Base-by-base conservation (phyloP, 192 early-diverging fungal genomes). In the Phycomyces blakesleeanus region DNA sequence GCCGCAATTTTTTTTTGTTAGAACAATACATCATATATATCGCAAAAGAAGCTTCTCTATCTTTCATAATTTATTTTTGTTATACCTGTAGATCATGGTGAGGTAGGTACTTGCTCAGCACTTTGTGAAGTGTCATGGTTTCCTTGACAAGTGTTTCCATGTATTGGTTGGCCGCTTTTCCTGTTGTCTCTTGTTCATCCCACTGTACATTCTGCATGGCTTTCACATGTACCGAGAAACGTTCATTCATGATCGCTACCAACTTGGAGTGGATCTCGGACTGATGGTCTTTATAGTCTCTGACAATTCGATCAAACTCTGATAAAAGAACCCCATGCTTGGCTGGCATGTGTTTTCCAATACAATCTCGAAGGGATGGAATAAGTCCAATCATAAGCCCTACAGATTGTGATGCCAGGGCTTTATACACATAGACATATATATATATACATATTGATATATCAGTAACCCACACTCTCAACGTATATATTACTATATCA, bases 231-330 rank as follows among this genome's bases (percentile, higher is more conserved):
- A 87, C 73, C 15, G 77, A 77, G 20, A 93, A 85, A 21, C 93
- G 81, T 50, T 98, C 96, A 21, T 92, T 83, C 97, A 99, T 98
- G 60, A 98, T 98, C 5, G 89, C 78, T 3, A 98, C 87, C 18
- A 99, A 76, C 63, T 99, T 99, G 34, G 74, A 66, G 60, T 96
- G 93, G 63, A 99, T 80, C 61, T 97, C 94, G 6, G 69, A 74
- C 79, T 98, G 96, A 71, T 99, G 97, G 44, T 95, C 89, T 39
- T 75, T 69, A 69, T 91, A 96, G 67, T 99, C 97, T 66, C 77
- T 81, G 14, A 76, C 64, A 6, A 89, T 79, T 20, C 91, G 84
- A 72, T 98, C 96, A 75, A 98, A 97, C 74, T 99, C 95, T 16
- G 78, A 78, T 49, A 97, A 63, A 55, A 98, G 75, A 24, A 85